These are phyloP conservation scores for Pachysolen tannophilus DNA, from an alignment of 805 yeast genomes.

Conservation along the genomic window DNA sequence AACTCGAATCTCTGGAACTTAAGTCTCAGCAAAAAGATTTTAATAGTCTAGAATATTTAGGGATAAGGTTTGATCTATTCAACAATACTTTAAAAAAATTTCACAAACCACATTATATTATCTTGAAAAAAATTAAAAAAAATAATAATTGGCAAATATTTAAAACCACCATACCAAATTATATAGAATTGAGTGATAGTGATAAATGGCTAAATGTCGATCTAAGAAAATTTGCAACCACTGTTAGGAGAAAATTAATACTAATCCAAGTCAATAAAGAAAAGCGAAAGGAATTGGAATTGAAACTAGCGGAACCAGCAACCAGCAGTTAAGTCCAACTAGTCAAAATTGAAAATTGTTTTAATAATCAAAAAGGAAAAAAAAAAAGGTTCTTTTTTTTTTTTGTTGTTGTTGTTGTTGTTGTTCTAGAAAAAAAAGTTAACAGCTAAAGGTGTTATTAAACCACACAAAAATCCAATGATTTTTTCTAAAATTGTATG, in stretches of 20 bases:
- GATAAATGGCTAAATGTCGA: conserved; percentile 17
- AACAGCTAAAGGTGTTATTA: conserved; percentile 18
- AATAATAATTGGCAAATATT: conserved; percentile 22
- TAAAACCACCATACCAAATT: conserved; percentile 26
- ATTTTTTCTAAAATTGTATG: conserved; percentile 40
- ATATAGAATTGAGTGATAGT: conserved; percentile 21
- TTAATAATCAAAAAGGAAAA: too few relatives aligned
- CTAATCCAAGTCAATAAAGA: too few relatives aligned
- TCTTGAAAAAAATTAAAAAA: conserved; percentile 22
- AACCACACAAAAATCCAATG: conserved; percentile 33
- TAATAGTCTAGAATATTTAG: conserved; percentile 26
- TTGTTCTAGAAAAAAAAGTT: conserved; percentile 1
- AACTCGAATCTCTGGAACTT: too few relatives aligned
- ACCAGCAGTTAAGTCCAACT: too few relatives aligned
- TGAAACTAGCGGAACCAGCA: too few relatives aligned
- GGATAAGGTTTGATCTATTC: conserved; percentile 42
- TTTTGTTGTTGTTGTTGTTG: too few relatives aligned
- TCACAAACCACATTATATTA: conserved; percentile 39
- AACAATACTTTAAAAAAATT: conserved; percentile 21
- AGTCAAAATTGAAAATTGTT: too few relatives aligned
- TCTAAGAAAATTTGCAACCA: conserved; percentile 17
- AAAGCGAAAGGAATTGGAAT: too few relatives aligned
- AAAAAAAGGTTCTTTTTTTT: too few relatives aligned
- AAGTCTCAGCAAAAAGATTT: too few relatives aligned
- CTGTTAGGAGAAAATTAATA: conserved; percentile 18